phyloP scores from a whole-genome alignment of 73 alveolate species.

The Effrenium voratum region DNA sequence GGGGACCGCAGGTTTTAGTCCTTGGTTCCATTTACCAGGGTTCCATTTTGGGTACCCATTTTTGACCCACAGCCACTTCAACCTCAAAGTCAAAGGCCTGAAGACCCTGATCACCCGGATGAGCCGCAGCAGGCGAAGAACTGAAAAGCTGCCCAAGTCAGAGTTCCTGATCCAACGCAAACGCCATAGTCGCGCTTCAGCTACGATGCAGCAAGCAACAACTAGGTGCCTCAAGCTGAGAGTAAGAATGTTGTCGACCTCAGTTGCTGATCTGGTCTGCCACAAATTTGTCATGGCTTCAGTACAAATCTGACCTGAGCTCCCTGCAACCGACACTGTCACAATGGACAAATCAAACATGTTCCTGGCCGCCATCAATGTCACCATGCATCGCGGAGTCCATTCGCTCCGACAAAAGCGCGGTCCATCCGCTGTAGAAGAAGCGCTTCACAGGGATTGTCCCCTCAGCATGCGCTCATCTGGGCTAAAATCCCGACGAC shows the following conservation, averaged over 20 bases:
- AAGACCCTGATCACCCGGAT: conserved; percentile 85
- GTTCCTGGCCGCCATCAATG: conserved; percentile 68
- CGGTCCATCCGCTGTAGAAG: conserved; percentile 75
- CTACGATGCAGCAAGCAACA: too few relatives aligned
- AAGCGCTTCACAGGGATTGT: conserved; percentile 59
- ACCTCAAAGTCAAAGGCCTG: too few relatives aligned
- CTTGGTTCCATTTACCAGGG: too few relatives aligned
- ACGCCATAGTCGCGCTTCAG: background rate
- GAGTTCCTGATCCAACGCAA: conserved; percentile 23
- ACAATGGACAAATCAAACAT: conserved; percentile 60
- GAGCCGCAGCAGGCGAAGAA: conserved; percentile 77
- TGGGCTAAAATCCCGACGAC: background rate
- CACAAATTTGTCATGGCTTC: too few relatives aligned
- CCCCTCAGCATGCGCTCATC: background rate
- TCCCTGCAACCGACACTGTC: conserved; percentile 38
- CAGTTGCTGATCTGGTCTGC: too few relatives aligned
- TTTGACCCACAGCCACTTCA: too few relatives aligned
- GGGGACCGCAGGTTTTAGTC: too few relatives aligned
- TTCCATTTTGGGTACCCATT: too few relatives aligned
- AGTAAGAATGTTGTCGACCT: conserved; percentile 75
- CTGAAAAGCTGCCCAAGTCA: conserved; percentile 67
- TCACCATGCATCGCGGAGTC: too few relatives aligned
- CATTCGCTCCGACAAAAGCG: background rate
- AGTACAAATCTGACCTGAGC: too few relatives aligned
- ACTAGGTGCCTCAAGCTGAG: conserved; percentile 24